A percentile compares a stretch with the other conserved stretches of the same genome.
These are phyloP conservation scores for Cordyceps farinosa DNA, from an alignment of 2,329 filamentous ascomycete species.

Conservation along the genomic window DNA sequence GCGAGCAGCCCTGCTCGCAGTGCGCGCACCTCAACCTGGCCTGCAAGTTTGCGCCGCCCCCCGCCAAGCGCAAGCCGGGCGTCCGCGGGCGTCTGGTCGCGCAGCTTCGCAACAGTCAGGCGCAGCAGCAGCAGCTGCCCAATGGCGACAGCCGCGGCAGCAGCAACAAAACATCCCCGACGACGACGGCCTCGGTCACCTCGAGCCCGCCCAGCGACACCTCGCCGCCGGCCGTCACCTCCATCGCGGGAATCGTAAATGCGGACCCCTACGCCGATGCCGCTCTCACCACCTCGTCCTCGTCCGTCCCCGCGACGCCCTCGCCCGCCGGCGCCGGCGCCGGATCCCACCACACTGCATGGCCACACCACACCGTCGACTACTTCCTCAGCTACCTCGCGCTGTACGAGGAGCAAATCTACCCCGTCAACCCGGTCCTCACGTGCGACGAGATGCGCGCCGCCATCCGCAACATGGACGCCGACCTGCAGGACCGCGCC, in stretches of 20 bases:
- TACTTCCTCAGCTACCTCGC: conserved; percentile 34
- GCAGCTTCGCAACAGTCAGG: conserved; percentile 30
- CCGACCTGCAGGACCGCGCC: conserved; percentile 32
- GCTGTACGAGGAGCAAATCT: conserved; percentile 35
- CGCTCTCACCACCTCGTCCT: conserved; percentile 4
- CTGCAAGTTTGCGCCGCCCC: conserved; percentile 33
- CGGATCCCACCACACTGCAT: conserved; percentile 1
- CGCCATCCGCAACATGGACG: conserved; percentile 33
- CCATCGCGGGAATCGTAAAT: conserved; percentile 28
- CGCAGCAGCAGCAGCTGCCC: neutral
- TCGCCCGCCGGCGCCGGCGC: conserved; percentile 5
- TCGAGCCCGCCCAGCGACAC: conserved; percentile 9
- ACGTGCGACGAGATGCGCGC: conserved; percentile 29
- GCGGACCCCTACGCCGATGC: conserved; percentile 7
- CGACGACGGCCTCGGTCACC: neutral
- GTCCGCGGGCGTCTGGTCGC: conserved; percentile 35
- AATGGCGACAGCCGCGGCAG: neutral
- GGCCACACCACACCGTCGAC: conserved; percentile 25
- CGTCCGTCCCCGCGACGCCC: neutral
- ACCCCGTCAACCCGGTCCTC: conserved; percentile 36
- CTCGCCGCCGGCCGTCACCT: conserved; percentile 24
- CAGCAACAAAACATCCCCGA: conserved; percentile 10
- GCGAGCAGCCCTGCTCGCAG: conserved; percentile 33
- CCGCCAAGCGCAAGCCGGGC: conserved; percentile 33
- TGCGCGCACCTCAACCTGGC: conserved; percentile 34